These are phyloP conservation scores for Venturia asperata DNA, from an alignment of 2,329 filamentous ascomycete species.

Conservation along the genomic window DNA sequence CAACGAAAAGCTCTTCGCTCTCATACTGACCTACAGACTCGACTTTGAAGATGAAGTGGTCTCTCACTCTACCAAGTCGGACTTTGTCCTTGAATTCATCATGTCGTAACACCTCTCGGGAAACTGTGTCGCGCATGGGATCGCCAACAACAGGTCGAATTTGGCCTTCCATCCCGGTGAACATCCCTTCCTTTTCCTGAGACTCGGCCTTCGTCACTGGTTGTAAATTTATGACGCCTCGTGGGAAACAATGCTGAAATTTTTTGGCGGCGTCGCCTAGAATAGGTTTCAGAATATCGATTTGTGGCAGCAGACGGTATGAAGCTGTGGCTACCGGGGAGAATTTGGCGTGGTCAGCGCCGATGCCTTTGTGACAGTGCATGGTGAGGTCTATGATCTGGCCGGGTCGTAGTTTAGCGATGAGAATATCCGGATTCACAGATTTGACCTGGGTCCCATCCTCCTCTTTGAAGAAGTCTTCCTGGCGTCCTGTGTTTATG, in stretches of 20 bases:
- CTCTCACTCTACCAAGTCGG: slow-evolving; percentile 77
- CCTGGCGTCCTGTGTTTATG: slow-evolving; percentile 67
- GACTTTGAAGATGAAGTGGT: slow-evolving; percentile 96
- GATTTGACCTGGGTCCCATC: slow-evolving; percentile 60
- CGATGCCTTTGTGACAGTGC: slow-evolving; percentile 92
- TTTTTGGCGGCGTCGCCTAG: slow-evolving; percentile 80
- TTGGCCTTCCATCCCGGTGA: slow-evolving; percentile 70
- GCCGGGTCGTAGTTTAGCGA: slow-evolving; percentile 87
- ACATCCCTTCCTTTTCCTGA: slow-evolving; percentile 51
- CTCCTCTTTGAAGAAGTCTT: slow-evolving; percentile 31
- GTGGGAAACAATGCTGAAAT: slow-evolving; percentile 82
- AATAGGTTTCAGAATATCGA: slow-evolving; percentile 77
- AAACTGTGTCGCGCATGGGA: slow-evolving; percentile 91
- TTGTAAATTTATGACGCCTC: slow-evolving; percentile 77
- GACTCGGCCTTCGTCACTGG: slow-evolving; percentile 63
- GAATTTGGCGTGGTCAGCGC: slow-evolving; percentile 93
- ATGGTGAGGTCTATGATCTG: slow-evolving; percentile 81
- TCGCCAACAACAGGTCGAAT: slow-evolving; percentile 80
- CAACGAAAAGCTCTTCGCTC: slow-evolving; percentile 87
- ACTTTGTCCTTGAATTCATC: slow-evolving; percentile 93
- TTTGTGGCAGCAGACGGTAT: slow-evolving; percentile 84
- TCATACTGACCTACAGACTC: slow-evolving; percentile 95
- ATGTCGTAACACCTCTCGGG: slow-evolving; percentile 84
- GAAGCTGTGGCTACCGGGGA: slow-evolving; percentile 91
- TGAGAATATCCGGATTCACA: slow-evolving; percentile 84